phyloP scores from a whole-genome alignment of 2,329 filamentous ascomycete species.

The Chaetomiaceae sp. region DNA sequence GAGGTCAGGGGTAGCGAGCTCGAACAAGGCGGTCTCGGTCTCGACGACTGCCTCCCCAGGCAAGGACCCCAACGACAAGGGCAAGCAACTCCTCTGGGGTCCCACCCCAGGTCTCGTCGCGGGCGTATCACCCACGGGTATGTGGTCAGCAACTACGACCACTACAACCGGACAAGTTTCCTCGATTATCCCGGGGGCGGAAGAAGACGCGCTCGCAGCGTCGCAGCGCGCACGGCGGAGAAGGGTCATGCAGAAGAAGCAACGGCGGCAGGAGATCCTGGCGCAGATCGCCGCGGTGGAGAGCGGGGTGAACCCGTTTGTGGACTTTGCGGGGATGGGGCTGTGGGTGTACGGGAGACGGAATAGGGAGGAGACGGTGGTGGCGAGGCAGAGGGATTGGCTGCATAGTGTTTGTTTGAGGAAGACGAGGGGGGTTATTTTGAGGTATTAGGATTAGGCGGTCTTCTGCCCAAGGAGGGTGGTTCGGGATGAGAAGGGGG shows the following conservation, averaged over 20 bases:
- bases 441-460: slow-evolving; percentile 18
- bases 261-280: slow-evolving; percentile 25
- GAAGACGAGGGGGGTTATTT: slow-evolving; percentile 18
- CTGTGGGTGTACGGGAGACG: slow-evolving; percentile 17
- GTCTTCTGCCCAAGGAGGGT: too few species aligned
- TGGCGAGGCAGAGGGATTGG: slow-evolving; percentile 12
- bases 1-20: too few species aligned
- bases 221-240: slow-evolving; percentile 14
- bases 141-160: neutral
- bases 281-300: slow-evolving; percentile 29
- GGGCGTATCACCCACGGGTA: neutral
- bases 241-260: slow-evolving; percentile 17
- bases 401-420: slow-evolving; percentile 6
- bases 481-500: too few species aligned
- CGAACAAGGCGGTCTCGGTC: too few species aligned
- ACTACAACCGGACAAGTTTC: neutral
- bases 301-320: slow-evolving; percentile 20
- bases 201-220: slow-evolving; percentile 20
- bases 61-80: too few species aligned
- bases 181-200: neutral
- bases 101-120: too few species aligned
- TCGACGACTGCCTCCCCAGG: too few species aligned
- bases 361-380: neutral
- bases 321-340: slow-evolving; percentile 19
- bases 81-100: neutral